A percentile compares a stretch with the other conserved stretches of the same genome.
Evolutionary conservation across 2,329 filamentous ascomycete species (phyloP).

Genomic region (Rutstroemia sydowiana): DNA sequence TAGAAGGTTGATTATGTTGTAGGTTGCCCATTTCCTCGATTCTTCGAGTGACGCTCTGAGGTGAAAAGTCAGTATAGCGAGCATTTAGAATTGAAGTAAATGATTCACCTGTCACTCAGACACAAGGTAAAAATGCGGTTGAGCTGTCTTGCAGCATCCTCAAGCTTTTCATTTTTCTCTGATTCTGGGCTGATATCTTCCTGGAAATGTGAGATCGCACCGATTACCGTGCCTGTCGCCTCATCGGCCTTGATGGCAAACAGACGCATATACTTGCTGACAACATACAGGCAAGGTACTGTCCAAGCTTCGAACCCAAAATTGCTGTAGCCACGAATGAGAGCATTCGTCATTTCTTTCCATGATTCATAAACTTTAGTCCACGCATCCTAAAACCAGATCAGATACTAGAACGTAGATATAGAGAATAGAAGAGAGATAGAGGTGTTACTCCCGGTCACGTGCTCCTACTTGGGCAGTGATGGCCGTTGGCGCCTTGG

Average conservation of each 20-base stretch:
- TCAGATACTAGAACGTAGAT: not conserved
- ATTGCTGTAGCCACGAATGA: conserved; percentile 76
- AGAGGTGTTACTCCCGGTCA: not conserved
- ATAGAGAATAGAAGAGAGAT: not conserved
- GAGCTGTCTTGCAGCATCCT: conserved; percentile 83
- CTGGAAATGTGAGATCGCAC: conserved; percentile 47
- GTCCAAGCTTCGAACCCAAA: conserved; percentile 81
- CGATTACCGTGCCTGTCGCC: conserved; percentile 45
- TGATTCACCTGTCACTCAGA: conserved; percentile 71
- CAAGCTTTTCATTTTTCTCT: conserved; percentile 75
- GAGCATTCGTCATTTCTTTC: conserved; percentile 71
- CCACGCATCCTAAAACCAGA: conserved; percentile 39
- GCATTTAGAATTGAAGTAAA: not conserved
- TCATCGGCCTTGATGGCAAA: conserved; percentile 90
- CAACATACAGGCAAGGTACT: conserved; percentile 80
- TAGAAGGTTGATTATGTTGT: conserved; percentile 86
- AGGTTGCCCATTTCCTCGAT: conserved; percentile 96
- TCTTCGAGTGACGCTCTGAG: conserved; percentile 71
- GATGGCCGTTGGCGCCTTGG: not conserved
- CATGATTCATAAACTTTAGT: conserved; percentile 78
- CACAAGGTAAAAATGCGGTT: conserved; percentile 91
- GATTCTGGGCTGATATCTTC: conserved; percentile 75
- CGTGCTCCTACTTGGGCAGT: not conserved
- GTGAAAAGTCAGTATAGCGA: not conserved
- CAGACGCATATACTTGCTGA: conserved; percentile 75